These are phyloP conservation scores for Cladobotryum protrusum DNA, from an alignment of 2,329 filamentous ascomycete genomes.

Conservation along the genomic window DNA sequence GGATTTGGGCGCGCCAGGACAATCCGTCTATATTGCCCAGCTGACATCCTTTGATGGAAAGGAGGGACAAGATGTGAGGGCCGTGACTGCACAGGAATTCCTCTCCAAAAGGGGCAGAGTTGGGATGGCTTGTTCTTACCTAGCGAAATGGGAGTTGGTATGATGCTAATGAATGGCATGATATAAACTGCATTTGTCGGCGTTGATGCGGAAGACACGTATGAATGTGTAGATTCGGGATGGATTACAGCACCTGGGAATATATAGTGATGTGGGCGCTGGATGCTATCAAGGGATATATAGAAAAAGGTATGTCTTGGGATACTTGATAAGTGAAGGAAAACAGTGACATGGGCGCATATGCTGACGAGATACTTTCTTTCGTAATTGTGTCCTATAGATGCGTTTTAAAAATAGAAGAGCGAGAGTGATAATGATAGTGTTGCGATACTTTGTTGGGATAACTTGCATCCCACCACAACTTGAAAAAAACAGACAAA, in stretches of 20 bases:
- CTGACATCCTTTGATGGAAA: conserved; percentile 45
- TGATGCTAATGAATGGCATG: conserved; percentile 12
- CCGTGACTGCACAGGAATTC: conserved; percentile 43
- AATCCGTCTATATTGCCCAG: conserved; percentile 59
- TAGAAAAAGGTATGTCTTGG: too few relatives aligned
- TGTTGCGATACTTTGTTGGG: too few relatives aligned
- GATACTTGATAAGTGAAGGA: not conserved
- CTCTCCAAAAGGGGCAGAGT: conserved; percentile 37
- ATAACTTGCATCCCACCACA: too few relatives aligned
- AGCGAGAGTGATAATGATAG: too few relatives aligned
- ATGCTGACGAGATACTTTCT: too few relatives aligned
- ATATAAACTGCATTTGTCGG: too few relatives aligned
- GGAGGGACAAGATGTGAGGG: conserved; percentile 34
- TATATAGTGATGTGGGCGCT: too few relatives aligned
- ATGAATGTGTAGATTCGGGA: not conserved
- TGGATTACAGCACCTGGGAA: not conserved
- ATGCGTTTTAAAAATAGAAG: too few relatives aligned
- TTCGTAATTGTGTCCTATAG: too few relatives aligned
- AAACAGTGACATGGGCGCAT: too few relatives aligned
- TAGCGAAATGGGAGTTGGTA: conserved; percentile 46
- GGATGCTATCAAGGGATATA: too few relatives aligned
- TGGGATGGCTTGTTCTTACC: conserved; percentile 39
- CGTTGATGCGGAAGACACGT: not conserved
- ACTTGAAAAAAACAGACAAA: too few relatives aligned
- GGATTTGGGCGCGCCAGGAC: conserved; percentile 62